These are phyloP conservation scores for Leucocoprinus birnbaumii DNA, from an alignment of 768 basidiomycete genomes.

Conservation along the genomic window DNA sequence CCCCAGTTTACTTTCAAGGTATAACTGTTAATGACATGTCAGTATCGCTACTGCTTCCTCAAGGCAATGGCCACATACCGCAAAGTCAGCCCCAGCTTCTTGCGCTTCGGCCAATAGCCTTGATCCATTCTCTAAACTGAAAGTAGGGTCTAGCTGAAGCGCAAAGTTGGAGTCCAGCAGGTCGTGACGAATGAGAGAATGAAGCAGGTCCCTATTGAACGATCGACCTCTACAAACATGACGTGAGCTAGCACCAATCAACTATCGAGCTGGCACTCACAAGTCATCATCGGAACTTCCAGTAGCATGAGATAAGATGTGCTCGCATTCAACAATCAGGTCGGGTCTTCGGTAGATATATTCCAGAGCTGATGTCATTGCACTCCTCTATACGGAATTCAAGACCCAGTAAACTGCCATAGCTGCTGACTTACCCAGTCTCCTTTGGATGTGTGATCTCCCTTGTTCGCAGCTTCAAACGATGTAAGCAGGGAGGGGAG, in stretches of 20 bases:
- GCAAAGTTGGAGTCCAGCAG: constrained; percentile 56
- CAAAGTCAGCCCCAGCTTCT: constrained; percentile 56
- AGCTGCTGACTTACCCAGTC: constrained; percentile 51
- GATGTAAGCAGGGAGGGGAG: constrained; percentile 54
- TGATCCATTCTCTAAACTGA: constrained; percentile 43
- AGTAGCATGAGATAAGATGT: constrained; percentile 32
- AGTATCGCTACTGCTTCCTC: constrained; percentile 6
- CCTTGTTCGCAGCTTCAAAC: constrained; percentile 54
- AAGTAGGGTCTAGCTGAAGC: constrained; percentile 46
- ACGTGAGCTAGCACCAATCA: background rate
- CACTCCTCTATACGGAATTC: constrained; percentile 23
- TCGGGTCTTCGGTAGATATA: constrained; percentile 39
- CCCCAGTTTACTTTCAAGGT: constrained; percentile 56
- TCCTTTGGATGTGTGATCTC: constrained; percentile 45
- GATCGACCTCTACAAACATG: constrained; percentile 19
- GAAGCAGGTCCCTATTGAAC: constrained; percentile 48
- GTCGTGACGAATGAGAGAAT: constrained; percentile 49
- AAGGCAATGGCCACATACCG: constrained; percentile 37
- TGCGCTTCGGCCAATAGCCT: constrained; percentile 57
- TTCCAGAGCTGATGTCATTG: constrained; percentile 16
- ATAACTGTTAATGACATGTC: constrained; percentile 33
- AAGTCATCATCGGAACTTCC: constrained; percentile 27
- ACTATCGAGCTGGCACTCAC: constrained; percentile 17
- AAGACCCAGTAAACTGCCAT: constrained; percentile 10
- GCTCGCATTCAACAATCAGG: constrained; percentile 53